A percentile compares a stretch with the other conserved stretches of the same genome.
phyloP scores from a whole-genome alignment of 148 eudicot genomes.

The Beta vulgaris region DNA sequence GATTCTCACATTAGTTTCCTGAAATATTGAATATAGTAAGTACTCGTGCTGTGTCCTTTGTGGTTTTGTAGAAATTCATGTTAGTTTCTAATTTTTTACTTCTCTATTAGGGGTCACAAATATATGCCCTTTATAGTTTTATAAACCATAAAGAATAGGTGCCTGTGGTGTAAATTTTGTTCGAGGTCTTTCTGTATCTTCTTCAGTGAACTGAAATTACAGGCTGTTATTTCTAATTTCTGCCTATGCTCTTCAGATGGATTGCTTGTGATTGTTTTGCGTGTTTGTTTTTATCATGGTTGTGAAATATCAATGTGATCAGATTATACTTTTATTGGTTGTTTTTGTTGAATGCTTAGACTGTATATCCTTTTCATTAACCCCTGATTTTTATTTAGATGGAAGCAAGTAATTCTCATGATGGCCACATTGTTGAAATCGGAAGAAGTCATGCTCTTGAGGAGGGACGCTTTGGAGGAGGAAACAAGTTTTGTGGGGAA shows the following conservation, averaged over 20 bases:
- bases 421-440: constrained; percentile 52
- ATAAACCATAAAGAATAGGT: too few species aligned
- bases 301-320: neutral
- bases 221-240: neutral
- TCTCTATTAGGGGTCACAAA: neutral
- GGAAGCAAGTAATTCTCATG: constrained; percentile 41
- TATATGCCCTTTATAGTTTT: too few species aligned
- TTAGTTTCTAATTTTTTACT: neutral
- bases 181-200: too few species aligned
- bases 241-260: neutral
- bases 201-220: neutral
- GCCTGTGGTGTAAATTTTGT: too few species aligned
- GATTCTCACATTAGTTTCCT: too few species aligned
- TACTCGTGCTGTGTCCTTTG: too few species aligned
- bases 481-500: constrained; percentile 53
- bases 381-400: constrained; percentile 35
- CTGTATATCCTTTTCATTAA: neutral
- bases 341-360: neutral
- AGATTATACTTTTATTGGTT: too few species aligned
- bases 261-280: neutral
- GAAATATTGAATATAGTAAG: too few species aligned
- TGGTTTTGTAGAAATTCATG: neutral
- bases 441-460: constrained; percentile 29
- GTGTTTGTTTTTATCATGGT: neutral
- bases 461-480: constrained; percentile 33